These are phyloP conservation scores for Neostapfia colusana DNA, from an alignment of 176 grass and related monocot genomes.

Conservation along the genomic window DNA sequence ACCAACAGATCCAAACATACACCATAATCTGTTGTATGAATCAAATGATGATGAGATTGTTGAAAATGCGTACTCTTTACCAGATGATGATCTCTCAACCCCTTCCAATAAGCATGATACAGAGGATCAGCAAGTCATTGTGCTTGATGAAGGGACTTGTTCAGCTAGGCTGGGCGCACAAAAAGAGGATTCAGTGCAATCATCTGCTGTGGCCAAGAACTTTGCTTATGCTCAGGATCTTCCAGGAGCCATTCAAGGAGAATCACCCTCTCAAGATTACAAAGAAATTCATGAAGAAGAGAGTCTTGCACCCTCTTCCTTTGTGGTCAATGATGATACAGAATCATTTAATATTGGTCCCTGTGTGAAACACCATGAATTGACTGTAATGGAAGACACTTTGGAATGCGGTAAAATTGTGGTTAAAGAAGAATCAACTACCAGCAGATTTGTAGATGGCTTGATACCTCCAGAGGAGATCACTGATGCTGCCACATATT, in stretches of 20 bases:
- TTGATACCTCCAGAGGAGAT: conserved; percentile 28
- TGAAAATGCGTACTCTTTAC: conserved; percentile 35
- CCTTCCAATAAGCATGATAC: conserved; percentile 15
- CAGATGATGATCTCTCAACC: conserved; percentile 35
- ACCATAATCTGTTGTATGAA: conserved; percentile 23
- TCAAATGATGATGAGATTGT: conserved; percentile 31
- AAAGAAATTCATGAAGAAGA: conserved; percentile 18
- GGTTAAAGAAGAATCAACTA: conserved; percentile 41
- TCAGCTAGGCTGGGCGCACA: conserved; percentile 36
- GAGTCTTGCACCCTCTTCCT: not conserved
- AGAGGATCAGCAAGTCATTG: conserved; percentile 28
- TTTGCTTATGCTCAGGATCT: conserved; percentile 38
- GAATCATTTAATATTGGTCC: conserved; percentile 6
- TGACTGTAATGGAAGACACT: conserved; percentile 26
- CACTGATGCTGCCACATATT: conserved; percentile 22
- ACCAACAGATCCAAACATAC: conserved; percentile 7
- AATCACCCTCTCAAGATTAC: conserved; percentile 28
- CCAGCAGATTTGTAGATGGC: conserved; percentile 21
- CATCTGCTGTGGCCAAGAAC: conserved; percentile 10
- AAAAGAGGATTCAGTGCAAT: conserved; percentile 35
- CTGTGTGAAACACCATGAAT: conserved; percentile 26
- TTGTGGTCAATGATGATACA: conserved; percentile 21
- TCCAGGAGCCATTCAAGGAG: conserved; percentile 18
- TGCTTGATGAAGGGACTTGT: conserved; percentile 41
- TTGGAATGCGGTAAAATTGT: conserved; percentile 38